phyloP scores from a whole-genome alignment of 805 yeast species.

The Zygotorulaspora danielsina region DNA sequence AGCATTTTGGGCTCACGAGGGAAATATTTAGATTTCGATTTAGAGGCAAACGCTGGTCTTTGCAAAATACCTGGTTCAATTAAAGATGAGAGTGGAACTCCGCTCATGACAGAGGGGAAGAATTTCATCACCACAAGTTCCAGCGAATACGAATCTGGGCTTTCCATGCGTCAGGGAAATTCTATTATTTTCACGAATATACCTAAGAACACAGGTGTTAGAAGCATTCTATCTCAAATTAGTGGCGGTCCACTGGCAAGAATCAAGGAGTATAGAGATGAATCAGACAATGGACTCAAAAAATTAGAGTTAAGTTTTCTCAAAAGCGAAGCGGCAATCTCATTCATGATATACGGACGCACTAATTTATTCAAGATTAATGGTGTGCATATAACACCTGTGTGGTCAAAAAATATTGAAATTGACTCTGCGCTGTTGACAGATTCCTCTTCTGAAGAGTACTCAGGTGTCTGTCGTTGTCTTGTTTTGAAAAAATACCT shows the following conservation, averaged over 20 bases:
- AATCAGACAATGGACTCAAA: conserved; percentile 22
- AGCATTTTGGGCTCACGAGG: not conserved
- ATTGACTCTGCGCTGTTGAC: conserved; percentile 4
- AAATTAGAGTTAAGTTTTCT: conserved; percentile 49
- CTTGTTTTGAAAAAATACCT: conserved; percentile 44
- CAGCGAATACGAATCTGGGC: conserved; percentile 9
- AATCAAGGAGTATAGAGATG: conserved; percentile 24
- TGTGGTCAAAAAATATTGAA: conserved; percentile 39
- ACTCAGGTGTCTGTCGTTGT: conserved; percentile 51
- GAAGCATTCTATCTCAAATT: conserved; percentile 49
- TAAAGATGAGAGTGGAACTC: conserved; percentile 7
- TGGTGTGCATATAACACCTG: conserved; percentile 46
- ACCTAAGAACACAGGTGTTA: conserved; percentile 43
- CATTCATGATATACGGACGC: conserved; percentile 48
- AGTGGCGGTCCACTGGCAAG: conserved; percentile 69
- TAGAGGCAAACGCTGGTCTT: conserved; percentile 14
- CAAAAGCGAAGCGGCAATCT: conserved; percentile 48
- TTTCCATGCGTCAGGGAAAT: conserved; percentile 3
- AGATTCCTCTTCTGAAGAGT: conserved; percentile 5
- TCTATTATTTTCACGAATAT: conserved; percentile 39
- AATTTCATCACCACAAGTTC: conserved; percentile 4
- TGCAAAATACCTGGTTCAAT: conserved; percentile 13
- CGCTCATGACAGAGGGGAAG: not conserved
- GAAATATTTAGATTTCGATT: conserved; percentile 8
- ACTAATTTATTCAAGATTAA: conserved; percentile 56